Percentiles rank a stretch among this genome's conserved stretches.
These are phyloP conservation scores for Fusarium metavorans DNA, from an alignment of 2,329 filamentous ascomycete species.

Conservation along the genomic window DNA sequence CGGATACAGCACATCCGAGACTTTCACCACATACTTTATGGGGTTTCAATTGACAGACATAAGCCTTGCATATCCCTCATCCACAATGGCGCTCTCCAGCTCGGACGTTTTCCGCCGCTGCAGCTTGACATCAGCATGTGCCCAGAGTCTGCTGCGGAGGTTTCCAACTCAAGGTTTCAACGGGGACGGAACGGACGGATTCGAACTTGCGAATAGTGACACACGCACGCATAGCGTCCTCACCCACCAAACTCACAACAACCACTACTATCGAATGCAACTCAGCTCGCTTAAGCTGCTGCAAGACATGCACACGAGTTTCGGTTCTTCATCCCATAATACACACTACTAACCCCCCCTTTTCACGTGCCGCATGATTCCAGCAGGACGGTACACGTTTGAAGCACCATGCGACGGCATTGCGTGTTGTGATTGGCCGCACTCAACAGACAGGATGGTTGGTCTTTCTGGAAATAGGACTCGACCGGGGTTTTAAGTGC, in stretches of 20 bases:
- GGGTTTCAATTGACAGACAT: not conserved
- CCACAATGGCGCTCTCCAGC: not conserved
- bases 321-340: not conserved
- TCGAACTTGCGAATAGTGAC: conserved; percentile 1
- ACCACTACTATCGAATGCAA: not conserved
- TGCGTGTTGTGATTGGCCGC: conserved; percentile 32
- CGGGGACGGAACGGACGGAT: conserved; percentile 4
- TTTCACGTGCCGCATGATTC: conserved; percentile 28
- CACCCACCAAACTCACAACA: not conserved
- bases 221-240: not conserved
- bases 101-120: not conserved
- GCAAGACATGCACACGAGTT: not conserved
- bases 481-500: conserved; percentile 45
- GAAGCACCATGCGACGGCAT: conserved; percentile 11
- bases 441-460: conserved; percentile 16
- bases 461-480: conserved; percentile 30
- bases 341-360: not conserved
- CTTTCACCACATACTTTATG: not conserved
- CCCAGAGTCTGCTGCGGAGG: not conserved
- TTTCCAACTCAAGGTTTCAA: conserved; percentile 3
- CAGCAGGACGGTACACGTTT: conserved; percentile 28
- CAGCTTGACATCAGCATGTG: not conserved
- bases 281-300: not conserved
- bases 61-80: not conserved
- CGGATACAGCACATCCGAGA: not conserved